Evolutionary conservation across 1,284 basidiomycete species (phyloP).

Genomic region (Cystobasidium slooffiae): DNA sequence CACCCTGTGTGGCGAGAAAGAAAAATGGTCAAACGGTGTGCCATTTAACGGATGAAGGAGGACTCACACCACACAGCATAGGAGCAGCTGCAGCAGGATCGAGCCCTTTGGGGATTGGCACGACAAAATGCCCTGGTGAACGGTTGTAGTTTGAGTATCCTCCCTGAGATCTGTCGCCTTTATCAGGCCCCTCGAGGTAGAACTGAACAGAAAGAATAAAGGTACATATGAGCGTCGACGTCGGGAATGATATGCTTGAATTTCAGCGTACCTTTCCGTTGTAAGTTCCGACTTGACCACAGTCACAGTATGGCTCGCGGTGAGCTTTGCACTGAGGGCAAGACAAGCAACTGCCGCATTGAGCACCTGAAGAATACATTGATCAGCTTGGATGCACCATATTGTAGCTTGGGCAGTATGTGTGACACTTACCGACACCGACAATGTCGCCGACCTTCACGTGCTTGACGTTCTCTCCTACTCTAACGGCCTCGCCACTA

Average conservation of each 20-base stretch:
- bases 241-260: constrained; percentile 8
- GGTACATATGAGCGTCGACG: background rate
- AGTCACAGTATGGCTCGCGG: constrained; percentile 59
- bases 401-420: too few relatives aligned
- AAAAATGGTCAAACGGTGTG: too few relatives aligned
- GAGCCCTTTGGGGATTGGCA: constrained; percentile 45
- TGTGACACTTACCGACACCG: too few relatives aligned
- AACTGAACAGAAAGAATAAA: constrained; percentile 7
- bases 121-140: constrained; percentile 56
- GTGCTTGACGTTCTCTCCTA: constrained; percentile 57
- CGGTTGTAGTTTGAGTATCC: constrained; percentile 60
- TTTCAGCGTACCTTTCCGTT: constrained; percentile 46
- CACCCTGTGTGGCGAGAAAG: constrained; percentile 15
- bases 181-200: constrained; percentile 30
- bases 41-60: background rate
- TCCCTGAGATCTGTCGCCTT: constrained; percentile 57
- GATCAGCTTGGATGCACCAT: too few relatives aligned
- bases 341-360: constrained; percentile 58
- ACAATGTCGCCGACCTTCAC: constrained; percentile 61
- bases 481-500: constrained; percentile 55
- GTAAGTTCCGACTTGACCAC: constrained; percentile 57
- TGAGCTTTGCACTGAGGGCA: constrained; percentile 59
- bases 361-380: constrained; percentile 52
- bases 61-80: constrained; percentile 57
- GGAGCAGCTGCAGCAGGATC: constrained; percentile 57